These are phyloP conservation scores for Hemisphaericaspora lyxosophila DNA, from an alignment of 1,139 yeast species.

Conservation along the genomic window DNA sequence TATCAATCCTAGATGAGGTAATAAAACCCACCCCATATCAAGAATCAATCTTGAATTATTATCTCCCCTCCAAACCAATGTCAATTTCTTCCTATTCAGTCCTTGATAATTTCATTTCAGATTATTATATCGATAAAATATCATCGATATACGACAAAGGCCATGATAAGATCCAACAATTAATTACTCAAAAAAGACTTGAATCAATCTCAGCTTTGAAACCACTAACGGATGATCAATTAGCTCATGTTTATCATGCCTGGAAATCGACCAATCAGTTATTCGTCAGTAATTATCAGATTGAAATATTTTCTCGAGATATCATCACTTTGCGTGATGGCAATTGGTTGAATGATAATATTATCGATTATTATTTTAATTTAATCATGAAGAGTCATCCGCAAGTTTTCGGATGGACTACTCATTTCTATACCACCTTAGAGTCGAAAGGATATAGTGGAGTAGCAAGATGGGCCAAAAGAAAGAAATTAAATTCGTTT, in stretches of 20 bases:
- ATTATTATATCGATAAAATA: slow-evolving; percentile 17
- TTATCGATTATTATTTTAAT: slow-evolving; percentile 79
- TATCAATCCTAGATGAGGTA: slow-evolving; percentile 2
- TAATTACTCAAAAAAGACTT: slow-evolving; percentile 19
- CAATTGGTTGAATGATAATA: slow-evolving; percentile 86
- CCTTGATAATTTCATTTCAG: slow-evolving; percentile 18
- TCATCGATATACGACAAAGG: slow-evolving; percentile 15
- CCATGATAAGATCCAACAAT: slow-evolving; percentile 16
- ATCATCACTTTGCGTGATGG: slow-evolving; percentile 68
- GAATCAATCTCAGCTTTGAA: slow-evolving; percentile 13
- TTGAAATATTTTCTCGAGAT: slow-evolving; percentile 69
- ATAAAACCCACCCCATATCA: slow-evolving; percentile 12
- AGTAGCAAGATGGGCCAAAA: slow-evolving; percentile 87
- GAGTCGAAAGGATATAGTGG: slow-evolving; percentile 73
- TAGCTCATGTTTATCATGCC: slow-evolving; percentile 20
- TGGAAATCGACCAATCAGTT: slow-evolving; percentile 24
- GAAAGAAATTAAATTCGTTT: slow-evolving; percentile 70
- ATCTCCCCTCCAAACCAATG: slow-evolving; percentile 18
- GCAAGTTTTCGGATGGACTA: slow-evolving; percentile 70
- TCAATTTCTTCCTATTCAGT: slow-evolving; percentile 17
- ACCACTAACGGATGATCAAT: slow-evolving; percentile 19
- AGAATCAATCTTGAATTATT: slow-evolving; percentile 19
- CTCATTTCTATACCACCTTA: slow-evolving; percentile 80
- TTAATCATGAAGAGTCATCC: slow-evolving; percentile 46
- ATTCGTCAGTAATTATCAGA: slow-evolving; percentile 32